Conservation (phyloP, 1,139 yeast species). For the Komagataea norvegica region DNA sequence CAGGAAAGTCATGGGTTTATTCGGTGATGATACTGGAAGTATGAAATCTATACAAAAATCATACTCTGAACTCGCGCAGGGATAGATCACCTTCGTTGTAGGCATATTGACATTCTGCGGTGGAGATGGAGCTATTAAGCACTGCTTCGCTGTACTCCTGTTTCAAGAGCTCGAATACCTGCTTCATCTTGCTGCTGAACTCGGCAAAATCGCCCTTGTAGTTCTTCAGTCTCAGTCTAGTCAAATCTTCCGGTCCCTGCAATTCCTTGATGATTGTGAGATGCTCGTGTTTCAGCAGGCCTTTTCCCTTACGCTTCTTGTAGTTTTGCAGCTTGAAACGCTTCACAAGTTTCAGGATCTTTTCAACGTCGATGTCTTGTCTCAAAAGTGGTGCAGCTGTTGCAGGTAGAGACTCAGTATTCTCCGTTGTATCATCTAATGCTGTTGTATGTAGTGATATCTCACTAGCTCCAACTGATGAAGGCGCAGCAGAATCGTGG, state of each 20-base stretch:
- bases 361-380: conserved; percentile 24
- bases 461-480: background rate
- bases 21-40: no score
- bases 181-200: conserved; percentile 9
- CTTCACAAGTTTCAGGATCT: conserved; percentile 16
- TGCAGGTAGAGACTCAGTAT: background rate
- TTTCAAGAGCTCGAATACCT: no score
- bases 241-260: conserved; percentile 12
- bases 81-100: no score
- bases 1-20: no score
- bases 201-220: conserved; percentile 27
- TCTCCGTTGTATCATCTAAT: background rate
- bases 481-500: background rate
- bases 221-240: conserved; percentile 22
- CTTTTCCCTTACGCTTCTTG: conserved; percentile 16
- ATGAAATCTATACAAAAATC: no score
- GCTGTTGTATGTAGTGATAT: background rate
- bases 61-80: no score
- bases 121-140: no score
- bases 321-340: conserved; percentile 10
- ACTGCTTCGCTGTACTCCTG: no score
- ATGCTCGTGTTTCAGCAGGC: conserved; percentile 19
- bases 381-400: conserved; percentile 7
- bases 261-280: conserved; percentile 13
- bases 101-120: no score